These are phyloP conservation scores for Senna siamea DNA, from an alignment of 306 rosid species.

Conservation along the genomic window DNA sequence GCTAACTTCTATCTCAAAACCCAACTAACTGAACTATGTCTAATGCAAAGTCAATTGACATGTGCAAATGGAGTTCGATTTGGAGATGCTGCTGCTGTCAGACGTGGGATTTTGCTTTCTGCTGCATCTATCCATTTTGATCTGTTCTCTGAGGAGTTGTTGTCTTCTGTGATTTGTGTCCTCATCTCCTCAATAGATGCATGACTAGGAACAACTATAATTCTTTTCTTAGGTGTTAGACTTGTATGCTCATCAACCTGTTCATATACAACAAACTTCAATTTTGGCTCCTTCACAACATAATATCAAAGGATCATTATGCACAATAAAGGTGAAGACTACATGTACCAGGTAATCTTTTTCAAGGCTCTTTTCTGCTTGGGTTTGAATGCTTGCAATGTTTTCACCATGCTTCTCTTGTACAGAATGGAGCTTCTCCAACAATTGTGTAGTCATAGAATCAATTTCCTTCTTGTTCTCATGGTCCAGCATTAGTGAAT, in stretches of 20 bases:
- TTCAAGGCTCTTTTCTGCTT: slow-evolving; percentile 67
- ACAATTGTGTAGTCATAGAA: slow-evolving; percentile 51
- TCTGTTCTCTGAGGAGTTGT: slow-evolving; percentile 31
- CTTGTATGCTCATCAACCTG: slow-evolving; percentile 66
- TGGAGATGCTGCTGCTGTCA: slow-evolving; percentile 33
- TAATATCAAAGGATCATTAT: neutral
- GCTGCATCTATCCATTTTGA: slow-evolving; percentile 38
- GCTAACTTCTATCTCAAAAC: neutral
- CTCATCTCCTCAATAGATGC: slow-evolving; percentile 79
- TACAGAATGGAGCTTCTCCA: slow-evolving; percentile 58
- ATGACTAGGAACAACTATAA: slow-evolving; percentile 61
- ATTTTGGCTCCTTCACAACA: slow-evolving; percentile 9
- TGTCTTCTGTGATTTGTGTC: slow-evolving; percentile 52
- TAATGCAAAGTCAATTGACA: slow-evolving; percentile 48
- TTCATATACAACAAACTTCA: slow-evolving; percentile 4
- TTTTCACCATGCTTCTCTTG: slow-evolving; percentile 63
- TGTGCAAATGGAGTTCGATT: slow-evolving; percentile 73
- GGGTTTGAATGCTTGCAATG: slow-evolving; percentile 55
- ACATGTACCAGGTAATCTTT: slow-evolving; percentile 71
- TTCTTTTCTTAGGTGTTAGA: slow-evolving; percentile 47
- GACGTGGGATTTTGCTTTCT: slow-evolving; percentile 59
- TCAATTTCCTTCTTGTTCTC: slow-evolving; percentile 74
- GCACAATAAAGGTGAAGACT: slow-evolving; percentile 4
- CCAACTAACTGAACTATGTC: no score
- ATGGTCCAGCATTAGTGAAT: slow-evolving; percentile 60